These are phyloP conservation scores for Coemansia sp. DNA, from an alignment of 192 early-diverging fungal species.

Conservation along the genomic window DNA sequence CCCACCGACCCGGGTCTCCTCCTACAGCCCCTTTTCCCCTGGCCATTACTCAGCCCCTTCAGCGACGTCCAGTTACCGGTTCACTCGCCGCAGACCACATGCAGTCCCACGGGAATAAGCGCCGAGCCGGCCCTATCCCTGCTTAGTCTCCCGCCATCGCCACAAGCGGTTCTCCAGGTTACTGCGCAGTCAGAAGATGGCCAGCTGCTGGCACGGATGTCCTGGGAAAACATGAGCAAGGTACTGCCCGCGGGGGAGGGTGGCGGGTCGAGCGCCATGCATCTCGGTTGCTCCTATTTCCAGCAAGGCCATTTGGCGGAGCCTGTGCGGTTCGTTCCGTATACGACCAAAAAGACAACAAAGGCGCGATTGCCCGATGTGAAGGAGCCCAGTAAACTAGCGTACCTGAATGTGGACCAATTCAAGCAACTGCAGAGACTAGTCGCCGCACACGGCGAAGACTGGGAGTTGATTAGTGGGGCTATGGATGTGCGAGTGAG, in stretches of 20 bases:
- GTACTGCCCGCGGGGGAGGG: neutral
- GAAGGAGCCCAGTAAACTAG: conserved; percentile 3
- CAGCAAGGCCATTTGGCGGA: too few relatives aligned
- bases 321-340: neutral
- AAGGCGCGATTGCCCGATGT: too few relatives aligned
- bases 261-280: neutral
- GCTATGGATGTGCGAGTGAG: conserved; percentile 23
- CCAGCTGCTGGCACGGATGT: neutral
- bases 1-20: neutral
- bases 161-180: neutral
- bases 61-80: neutral
- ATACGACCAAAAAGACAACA: neutral
- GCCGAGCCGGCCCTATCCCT: neutral
- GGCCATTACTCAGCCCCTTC: neutral
- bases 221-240: neutral
- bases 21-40: conserved; percentile 9
- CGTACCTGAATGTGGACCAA: conserved; percentile 35
- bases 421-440: conserved; percentile 31
- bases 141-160: neutral
- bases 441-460: conserved; percentile 28
- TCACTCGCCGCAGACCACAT: neutral
- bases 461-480: conserved; percentile 27
- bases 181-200: neutral
- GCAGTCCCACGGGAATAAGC: neutral
- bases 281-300: neutral